These are phyloP conservation scores for Trichoderma cornu-damae DNA, from an alignment of 2,329 filamentous ascomycete genomes.

Conservation along the genomic window DNA sequence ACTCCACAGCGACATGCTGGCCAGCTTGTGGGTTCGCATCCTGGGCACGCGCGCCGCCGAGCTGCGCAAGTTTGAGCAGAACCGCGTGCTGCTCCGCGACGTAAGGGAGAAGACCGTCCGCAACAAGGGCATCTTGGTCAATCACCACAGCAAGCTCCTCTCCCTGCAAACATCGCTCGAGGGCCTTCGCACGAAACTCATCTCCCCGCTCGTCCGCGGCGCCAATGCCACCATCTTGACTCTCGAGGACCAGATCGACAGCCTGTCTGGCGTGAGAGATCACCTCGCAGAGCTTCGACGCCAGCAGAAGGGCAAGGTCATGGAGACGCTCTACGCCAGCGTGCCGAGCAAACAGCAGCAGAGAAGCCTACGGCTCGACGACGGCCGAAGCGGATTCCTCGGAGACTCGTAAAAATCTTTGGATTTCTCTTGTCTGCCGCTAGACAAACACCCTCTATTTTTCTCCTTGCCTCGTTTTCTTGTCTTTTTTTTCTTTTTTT, in stretches of 20 bases:
- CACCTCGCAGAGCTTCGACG: slow-evolving; percentile 72
- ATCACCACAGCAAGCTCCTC: slow-evolving; percentile 79
- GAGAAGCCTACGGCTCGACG: slow-evolving; percentile 9
- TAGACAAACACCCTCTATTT: background rate
- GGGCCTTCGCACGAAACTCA: slow-evolving; percentile 73
- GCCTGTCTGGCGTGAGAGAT: slow-evolving; percentile 71
- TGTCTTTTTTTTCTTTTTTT: background rate
- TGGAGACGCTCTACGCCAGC: slow-evolving; percentile 70
- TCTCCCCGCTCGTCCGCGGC: slow-evolving; percentile 74
- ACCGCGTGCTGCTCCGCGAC: slow-evolving; percentile 70
- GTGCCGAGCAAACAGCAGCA: slow-evolving; percentile 26
- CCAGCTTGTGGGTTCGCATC: slow-evolving; percentile 78
- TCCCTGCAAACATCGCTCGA: slow-evolving; percentile 84
- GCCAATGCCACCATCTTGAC: slow-evolving; percentile 63
- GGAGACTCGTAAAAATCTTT: slow-evolving; percentile 6
- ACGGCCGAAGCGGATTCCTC: slow-evolving; percentile 1
- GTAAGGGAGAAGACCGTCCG: slow-evolving; percentile 77
- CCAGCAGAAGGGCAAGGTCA: slow-evolving; percentile 74
- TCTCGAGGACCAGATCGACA: slow-evolving; percentile 79
- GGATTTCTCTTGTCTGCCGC: background rate
- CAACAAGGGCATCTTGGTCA: slow-evolving; percentile 81
- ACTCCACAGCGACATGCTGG: slow-evolving; percentile 73
- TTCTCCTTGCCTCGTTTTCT: background rate
- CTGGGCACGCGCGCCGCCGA: slow-evolving; percentile 69
- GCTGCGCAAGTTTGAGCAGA: slow-evolving; percentile 88